Conservation (phyloP, 345 rosid species). For the Pistacia vera region DNA sequence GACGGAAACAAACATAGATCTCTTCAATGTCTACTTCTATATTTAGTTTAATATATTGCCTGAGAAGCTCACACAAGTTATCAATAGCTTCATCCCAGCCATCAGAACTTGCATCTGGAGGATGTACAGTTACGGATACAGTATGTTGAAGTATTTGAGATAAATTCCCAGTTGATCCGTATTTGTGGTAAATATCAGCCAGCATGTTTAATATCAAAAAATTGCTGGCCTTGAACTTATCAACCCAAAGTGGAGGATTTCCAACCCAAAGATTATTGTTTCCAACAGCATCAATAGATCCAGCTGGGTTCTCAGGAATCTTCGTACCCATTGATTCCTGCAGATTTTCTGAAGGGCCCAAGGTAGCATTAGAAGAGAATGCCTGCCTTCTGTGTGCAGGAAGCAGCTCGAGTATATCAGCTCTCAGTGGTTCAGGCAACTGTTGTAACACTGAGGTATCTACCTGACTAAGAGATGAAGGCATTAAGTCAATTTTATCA, state of each 20-base stretch:
- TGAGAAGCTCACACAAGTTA: slow-evolving; percentile 60
- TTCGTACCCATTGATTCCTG: slow-evolving; percentile 29
- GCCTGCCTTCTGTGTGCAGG: slow-evolving; percentile 56
- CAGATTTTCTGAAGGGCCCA: slow-evolving; percentile 35
- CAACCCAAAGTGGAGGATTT: slow-evolving; percentile 80
- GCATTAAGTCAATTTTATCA: slow-evolving; percentile 58
- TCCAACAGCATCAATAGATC: slow-evolving; percentile 18
- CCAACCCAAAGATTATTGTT: slow-evolving; percentile 62
- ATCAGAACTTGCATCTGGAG: slow-evolving; percentile 36
- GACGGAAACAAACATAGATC: slow-evolving; percentile 69
- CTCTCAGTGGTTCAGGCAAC: slow-evolving; percentile 81
- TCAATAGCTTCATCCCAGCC: slow-evolving; percentile 51
- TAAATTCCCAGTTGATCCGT: slow-evolving; percentile 47
- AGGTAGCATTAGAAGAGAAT: slow-evolving; percentile 31
- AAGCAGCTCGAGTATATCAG: slow-evolving; percentile 62
- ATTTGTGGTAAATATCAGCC: slow-evolving; percentile 58
- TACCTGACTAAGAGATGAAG: slow-evolving; percentile 80
- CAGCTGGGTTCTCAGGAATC: slow-evolving; percentile 37
- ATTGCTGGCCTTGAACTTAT: slow-evolving; percentile 61
- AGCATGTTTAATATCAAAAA: slow-evolving; percentile 43
- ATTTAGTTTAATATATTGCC: slow-evolving; percentile 66
- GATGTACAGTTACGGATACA: slow-evolving; percentile 35
- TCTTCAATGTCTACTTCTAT: slow-evolving; percentile 80
- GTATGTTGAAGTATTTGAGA: slow-evolving; percentile 58
- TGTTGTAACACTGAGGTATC: slow-evolving; percentile 75